These are phyloP conservation scores for Hamamelis virginiana DNA, from an alignment of 164 flowering plant genomes.

Conservation along the genomic window DNA sequence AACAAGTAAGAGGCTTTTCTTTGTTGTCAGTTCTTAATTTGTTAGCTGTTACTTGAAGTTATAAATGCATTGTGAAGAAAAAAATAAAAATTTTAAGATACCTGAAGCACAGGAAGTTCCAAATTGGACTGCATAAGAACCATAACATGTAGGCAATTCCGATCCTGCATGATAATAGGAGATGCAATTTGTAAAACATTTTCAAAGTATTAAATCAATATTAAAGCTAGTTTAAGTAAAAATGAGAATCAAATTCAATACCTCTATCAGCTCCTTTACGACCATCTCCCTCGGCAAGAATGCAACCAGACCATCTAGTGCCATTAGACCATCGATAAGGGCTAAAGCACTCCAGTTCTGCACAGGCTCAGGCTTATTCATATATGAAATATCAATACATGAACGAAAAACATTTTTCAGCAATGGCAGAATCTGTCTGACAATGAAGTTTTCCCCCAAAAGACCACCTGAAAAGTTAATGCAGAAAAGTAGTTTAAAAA, in stretches of 20 bases:
- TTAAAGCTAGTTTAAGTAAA: neutral
- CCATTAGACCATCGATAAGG: constrained; percentile 63
- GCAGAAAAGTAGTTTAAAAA: constrained; percentile 15
- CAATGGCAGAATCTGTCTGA: constrained; percentile 74
- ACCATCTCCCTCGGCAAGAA: constrained; percentile 57
- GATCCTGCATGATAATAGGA: constrained; percentile 50
- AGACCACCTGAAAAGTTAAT: constrained; percentile 64
- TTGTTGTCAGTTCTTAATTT: neutral
- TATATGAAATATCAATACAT: constrained; percentile 51
- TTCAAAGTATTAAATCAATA: neutral
- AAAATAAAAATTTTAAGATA: constrained; percentile 19
- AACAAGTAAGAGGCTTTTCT: neutral
- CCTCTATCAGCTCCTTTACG: constrained; percentile 79
- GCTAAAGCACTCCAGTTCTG: constrained; percentile 83
- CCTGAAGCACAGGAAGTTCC: constrained; percentile 79
- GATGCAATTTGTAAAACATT: constrained; percentile 9
- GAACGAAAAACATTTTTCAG: constrained; percentile 57
- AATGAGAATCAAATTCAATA: constrained; percentile 25
- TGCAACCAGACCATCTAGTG: constrained; percentile 68
- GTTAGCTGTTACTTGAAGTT: neutral
- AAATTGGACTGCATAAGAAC: constrained; percentile 62
- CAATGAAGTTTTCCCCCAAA: constrained; percentile 71
- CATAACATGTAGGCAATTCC: constrained; percentile 53
- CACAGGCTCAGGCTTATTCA: constrained; percentile 75
- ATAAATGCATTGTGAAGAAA: neutral